Base-by-base conservation (phyloP, 2,329 filamentous ascomycete species). In the Ceratocystis colombiana region DNA sequence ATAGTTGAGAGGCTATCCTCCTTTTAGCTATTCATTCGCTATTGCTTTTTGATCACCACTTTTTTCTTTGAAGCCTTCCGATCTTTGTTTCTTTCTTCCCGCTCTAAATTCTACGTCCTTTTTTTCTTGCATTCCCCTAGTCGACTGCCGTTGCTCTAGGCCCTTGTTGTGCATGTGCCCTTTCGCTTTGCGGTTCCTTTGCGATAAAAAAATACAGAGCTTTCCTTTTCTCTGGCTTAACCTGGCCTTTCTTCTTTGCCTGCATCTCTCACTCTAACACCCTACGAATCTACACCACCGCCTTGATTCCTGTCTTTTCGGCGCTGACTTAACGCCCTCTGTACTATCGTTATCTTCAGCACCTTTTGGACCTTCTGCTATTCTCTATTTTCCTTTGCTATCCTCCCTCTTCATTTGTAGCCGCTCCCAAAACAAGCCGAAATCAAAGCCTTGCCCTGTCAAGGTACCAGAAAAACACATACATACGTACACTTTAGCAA, bases 401-500 rank as follows among this genome's bases (percentile, higher is more conserved):
- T 20, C 22, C 25, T 63, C 33, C 44, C 37, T 41, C 22, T 28
- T 22, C 48, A 5, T 28, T 7, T 41, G 5, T 46, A 15, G 12
- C 20, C 37, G 33, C 33, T 10, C 10, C 37, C 37, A 37, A 3
- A 37, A 37, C 33, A 37, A 37, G 33, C 33, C 33, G 33, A 37
- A 33, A 15, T 22, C 17, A 10, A 37, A 44, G 33, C 25, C 12
- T 44, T 30, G 28, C 30, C 33, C 30, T 65, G 44, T 44, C 66
- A 59, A 59, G 62, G 46, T 66, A 63, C 50, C 67, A 46, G n/a
- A 64, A 44, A 68, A 64, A 61, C 66, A 67, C 64, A 64, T 62
- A 64, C 33, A 68, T 62, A 61, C 67, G 66, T 65, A 64, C 61
- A 57, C 61, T 68, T 22, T 66, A 66, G 46, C 66, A 66, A 70